These are phyloP conservation scores for Pichia sp. DNA, from an alignment of 1,139 yeast genomes.

Conservation along the genomic window DNA sequence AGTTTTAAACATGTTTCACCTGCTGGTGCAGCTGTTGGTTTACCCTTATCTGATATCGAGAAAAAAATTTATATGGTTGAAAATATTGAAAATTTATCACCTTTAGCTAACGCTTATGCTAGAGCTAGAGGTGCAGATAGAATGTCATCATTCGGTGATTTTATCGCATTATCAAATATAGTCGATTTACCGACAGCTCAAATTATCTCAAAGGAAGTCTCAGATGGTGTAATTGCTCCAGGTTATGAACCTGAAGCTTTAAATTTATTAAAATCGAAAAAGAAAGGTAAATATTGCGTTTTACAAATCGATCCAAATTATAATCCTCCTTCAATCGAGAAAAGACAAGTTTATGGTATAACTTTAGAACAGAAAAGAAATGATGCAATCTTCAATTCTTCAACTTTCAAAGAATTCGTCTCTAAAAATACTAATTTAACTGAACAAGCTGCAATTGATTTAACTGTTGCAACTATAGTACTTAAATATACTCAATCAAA, in stretches of 20 bases:
- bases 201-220: conserved; percentile 93
- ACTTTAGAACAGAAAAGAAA: conserved; percentile 94
- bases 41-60: conserved; percentile 84
- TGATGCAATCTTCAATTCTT: conserved; percentile 87
- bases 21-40: conserved; percentile 97
- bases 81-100: conserved; percentile 91
- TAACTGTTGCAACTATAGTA: conserved; percentile 95
- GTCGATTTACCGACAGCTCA: conserved; percentile 96
- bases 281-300: conserved; percentile 95
- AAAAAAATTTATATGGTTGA: conserved; percentile 92
- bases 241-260: conserved; percentile 91
- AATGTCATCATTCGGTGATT: conserved; percentile 98
- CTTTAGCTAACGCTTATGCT: conserved; percentile 95
- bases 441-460: conserved; percentile 86
- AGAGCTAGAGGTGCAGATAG: conserved; percentile 99
- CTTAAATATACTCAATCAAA: conserved; percentile 96
- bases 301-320: conserved; percentile 93
- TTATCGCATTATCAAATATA: conserved; percentile 92
- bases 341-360: conserved; percentile 94
- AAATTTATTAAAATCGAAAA: conserved; percentile 80
- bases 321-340: conserved; percentile 73
- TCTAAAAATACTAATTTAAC: conserved; percentile 80
- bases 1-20: conserved; percentile 98
- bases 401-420: conserved; percentile 85
- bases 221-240: conserved; percentile 98